Base-by-base conservation (phyloP, 331 rosid genomes). In the Telfairia occidentalis region DNA sequence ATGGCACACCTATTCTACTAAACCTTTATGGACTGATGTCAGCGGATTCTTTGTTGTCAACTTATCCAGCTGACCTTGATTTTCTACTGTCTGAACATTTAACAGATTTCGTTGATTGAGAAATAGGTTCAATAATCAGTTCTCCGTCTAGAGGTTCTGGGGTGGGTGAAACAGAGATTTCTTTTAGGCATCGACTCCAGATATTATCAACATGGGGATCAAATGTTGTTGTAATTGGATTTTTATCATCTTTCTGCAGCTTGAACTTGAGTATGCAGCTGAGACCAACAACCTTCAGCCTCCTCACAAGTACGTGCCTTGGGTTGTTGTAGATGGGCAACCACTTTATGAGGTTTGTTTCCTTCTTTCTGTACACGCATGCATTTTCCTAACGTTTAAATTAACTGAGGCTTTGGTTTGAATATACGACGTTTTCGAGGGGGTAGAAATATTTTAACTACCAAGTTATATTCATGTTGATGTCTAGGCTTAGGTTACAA, bases 321-420 rank as follows among this genome's bases (percentile, higher is more conserved):
- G 96, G 96, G 98, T 91, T 67, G 92, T 91, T 79, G 96, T 94
- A 21, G 82, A 91, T 83, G 98, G 96, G 65, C 52, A 87, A 45
- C 97, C 98, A 60, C 89, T 94, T 40, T 88, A 88, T 9, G 97
- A 94, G 92, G 96, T 91, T 70, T 77, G 76, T 89, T 76, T 23
- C 46, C 24, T 77, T 67, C 61, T 50, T 77, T 59, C 67, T 40
- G 29, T 64, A 10, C 30, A 1, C 8, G 12, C 50, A 65, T 32
- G 10, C 53, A 11, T 23, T 9, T 6, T 71, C 34, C 48, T 4
- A 6, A 35, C 9, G 28, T 4, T 38, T 29, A 5, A 9, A 37
- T 38, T 19, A 64, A 19, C 71, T 64, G 9, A n/a, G n/a, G n/a
- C n/a, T n/a, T n/a, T n/a, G n/a, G n/a, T n/a, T n/a, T n/a, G n/a